These are phyloP conservation scores for Pugionium dolabratum DNA, from an alignment of 345 rosid species.

Conservation along the genomic window DNA sequence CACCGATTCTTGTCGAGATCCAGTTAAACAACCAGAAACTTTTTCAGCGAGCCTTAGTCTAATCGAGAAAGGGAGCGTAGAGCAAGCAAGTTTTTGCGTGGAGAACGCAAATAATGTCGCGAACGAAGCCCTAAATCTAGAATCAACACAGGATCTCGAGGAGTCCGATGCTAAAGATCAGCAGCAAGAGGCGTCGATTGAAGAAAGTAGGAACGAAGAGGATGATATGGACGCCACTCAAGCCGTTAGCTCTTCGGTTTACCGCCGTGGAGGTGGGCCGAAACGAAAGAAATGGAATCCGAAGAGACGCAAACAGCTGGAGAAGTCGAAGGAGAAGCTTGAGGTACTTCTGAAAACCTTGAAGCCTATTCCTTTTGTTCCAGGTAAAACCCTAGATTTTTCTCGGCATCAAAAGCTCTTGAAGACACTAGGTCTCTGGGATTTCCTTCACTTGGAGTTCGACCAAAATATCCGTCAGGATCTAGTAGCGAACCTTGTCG, in stretches of 20 bases:
- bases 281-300: conserved; percentile 45
- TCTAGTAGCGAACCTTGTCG: conserved; percentile 64
- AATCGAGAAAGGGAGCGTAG: conserved; percentile 21
- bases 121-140: conserved; percentile 22
- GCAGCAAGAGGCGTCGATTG: conserved; percentile 26
- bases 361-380: conserved; percentile 62
- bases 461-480: conserved; percentile 52
- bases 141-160: conserved; percentile 26
- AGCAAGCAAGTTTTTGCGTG: background rate
- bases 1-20: conserved; percentile 17
- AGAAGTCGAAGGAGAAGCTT: conserved; percentile 53
- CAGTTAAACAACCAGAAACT: background rate
- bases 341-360: conserved; percentile 46
- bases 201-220: conserved; percentile 34
- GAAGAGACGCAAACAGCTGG: conserved; percentile 44
- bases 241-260: conserved; percentile 26
- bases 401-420: conserved; percentile 57
- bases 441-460: conserved; percentile 71
- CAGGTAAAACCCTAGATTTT: conserved; percentile 55
- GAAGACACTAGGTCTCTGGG: conserved; percentile 77
- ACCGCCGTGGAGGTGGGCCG: conserved; percentile 50
- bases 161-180: conserved; percentile 23
- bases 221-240: conserved; percentile 35
- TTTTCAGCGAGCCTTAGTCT: background rate
- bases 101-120: conserved; percentile 2